phyloP scores from a whole-genome alignment of 2,329 filamentous ascomycete species.

The Knufia petricola region DNA sequence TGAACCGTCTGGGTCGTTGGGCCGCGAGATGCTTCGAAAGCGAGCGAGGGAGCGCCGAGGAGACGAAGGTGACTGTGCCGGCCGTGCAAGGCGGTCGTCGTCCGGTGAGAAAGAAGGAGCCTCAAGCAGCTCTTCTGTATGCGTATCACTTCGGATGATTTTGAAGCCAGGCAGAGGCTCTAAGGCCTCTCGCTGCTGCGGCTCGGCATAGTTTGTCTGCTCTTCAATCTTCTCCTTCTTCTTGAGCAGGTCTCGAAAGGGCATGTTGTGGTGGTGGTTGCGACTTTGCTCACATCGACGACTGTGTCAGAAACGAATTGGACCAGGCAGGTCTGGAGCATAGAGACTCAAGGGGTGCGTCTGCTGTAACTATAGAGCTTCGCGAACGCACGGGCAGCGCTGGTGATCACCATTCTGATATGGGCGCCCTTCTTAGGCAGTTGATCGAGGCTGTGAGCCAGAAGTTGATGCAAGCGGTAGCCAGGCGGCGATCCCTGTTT shows the following conservation, averaged over 20 bases:
- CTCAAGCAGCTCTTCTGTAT: constrained; percentile 66
- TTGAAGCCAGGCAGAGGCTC: constrained; percentile 47
- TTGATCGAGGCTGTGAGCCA: background rate
- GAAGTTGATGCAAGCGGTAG: background rate
- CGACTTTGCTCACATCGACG: background rate
- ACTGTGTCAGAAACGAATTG: no score
- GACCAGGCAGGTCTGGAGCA: background rate
- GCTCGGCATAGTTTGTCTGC: constrained; percentile 24
- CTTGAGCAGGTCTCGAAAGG: constrained; percentile 51
- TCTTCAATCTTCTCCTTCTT: constrained; percentile 49
- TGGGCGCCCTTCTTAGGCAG: background rate
- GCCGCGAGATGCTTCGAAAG: constrained; percentile 28
- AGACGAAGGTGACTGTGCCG: constrained; percentile 21
- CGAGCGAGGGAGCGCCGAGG: constrained; percentile 26
- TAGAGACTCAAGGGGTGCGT: constrained; percentile 2
- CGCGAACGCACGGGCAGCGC: background rate
- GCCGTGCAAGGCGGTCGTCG: constrained; percentile 20
- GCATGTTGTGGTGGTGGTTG: constrained; percentile 33
- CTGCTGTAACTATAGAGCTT: constrained; percentile 1
- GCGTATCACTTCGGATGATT: constrained; percentile 76
- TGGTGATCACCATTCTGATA: constrained; percentile 2
- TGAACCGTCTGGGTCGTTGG: constrained; percentile 30
- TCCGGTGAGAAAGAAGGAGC: constrained; percentile 51
- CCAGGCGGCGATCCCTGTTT: background rate
- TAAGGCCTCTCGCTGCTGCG: constrained; percentile 21